Conservation (phyloP, 2,329 filamentous ascomycete species). For the Fusarium sp. region DNA sequence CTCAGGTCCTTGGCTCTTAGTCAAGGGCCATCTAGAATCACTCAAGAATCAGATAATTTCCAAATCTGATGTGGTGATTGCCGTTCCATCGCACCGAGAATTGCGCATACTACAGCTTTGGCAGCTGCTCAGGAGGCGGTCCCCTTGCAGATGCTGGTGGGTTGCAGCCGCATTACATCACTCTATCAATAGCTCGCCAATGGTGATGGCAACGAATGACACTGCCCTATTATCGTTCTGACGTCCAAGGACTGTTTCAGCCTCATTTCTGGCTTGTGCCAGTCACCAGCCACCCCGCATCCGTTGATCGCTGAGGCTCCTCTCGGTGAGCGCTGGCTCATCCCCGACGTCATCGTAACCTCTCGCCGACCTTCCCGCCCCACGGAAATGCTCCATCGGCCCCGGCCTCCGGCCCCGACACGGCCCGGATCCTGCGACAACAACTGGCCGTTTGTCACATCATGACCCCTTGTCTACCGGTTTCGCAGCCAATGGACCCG, state of each 20-base stretch:
- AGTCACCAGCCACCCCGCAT: constrained; percentile 12
- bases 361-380: background rate
- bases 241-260: constrained; percentile 8
- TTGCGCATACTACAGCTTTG: too few relatives aligned
- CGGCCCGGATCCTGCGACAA: constrained; percentile 13
- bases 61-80: background rate
- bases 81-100: too few relatives aligned
- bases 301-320: background rate
- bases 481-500: background rate
- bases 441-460: constrained; percentile 14
- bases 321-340: background rate
- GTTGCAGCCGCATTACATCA: background rate
- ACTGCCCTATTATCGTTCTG: background rate
- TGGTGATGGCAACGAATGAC: background rate
- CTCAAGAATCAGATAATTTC: background rate
- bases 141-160: background rate
- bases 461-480: constrained; percentile 10
- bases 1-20: constrained; percentile 20
- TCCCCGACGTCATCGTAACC: constrained; percentile 3
- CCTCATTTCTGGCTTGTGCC: constrained; percentile 1
- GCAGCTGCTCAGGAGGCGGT: too few relatives aligned
- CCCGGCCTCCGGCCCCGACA: constrained; percentile 33
- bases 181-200: background rate
- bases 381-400: constrained; percentile 18
- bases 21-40: background rate